These are phyloP conservation scores for Leccinum barrowsii DNA, from an alignment of 768 basidiomycete species.

Conservation along the genomic window DNA sequence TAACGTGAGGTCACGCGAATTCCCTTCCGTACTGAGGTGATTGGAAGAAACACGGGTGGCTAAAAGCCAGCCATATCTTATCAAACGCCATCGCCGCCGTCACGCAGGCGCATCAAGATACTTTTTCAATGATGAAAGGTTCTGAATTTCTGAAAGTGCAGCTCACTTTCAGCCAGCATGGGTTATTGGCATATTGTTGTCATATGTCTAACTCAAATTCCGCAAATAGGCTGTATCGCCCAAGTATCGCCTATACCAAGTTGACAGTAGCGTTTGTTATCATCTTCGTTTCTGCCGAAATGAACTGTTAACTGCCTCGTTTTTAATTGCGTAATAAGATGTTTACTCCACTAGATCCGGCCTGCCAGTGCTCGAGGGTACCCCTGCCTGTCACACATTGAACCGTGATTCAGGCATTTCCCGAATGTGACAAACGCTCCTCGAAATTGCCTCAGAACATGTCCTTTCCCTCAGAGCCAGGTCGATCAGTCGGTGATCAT, in stretches of 20 bases:
- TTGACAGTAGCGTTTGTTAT: constrained; percentile 1
- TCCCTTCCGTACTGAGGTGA: not conserved
- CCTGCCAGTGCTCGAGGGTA: not conserved
- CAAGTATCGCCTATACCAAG: not conserved
- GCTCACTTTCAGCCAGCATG: too few species aligned
- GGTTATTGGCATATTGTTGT: too few species aligned
- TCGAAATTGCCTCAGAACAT: not conserved
- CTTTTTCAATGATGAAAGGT: not conserved
- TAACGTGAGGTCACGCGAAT: not conserved
- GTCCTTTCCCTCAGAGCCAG: not conserved
- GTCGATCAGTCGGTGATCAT: not conserved
- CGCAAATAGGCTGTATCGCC: not conserved
- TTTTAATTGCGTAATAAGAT: constrained; percentile 8
- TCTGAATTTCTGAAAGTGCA: too few species aligned
- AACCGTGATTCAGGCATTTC: not conserved
- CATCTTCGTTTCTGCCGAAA: constrained; percentile 6
- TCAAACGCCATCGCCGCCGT: not conserved
- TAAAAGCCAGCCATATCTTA: not conserved
- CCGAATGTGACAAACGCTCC: not conserved
- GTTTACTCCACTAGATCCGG: not conserved
- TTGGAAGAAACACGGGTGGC: not conserved
- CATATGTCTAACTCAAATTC: not conserved
- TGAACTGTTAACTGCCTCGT: constrained; percentile 22
- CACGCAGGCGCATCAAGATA: not conserved
- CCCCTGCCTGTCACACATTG: not conserved